Evolutionary conservation across 345 rosid species (phyloP).

Genomic region (Camelina hispida): DNA sequence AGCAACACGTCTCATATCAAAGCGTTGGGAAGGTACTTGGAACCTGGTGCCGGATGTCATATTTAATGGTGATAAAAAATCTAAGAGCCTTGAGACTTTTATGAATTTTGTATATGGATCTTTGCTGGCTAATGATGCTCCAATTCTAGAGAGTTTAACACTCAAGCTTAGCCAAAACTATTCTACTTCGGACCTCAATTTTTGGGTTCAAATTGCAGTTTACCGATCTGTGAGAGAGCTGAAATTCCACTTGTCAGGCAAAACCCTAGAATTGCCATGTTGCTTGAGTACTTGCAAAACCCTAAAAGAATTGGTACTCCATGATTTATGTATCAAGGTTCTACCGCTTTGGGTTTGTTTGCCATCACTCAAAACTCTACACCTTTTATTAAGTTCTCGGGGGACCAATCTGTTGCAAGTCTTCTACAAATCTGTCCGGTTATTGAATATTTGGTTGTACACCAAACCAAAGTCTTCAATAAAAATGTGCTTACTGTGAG

Average conservation of each 20-base stretch:
- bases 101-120: conserved; percentile 8
- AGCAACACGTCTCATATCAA: conserved; percentile 7
- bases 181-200: too few relatives aligned
- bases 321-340: too few relatives aligned
- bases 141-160: not conserved
- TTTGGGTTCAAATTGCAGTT: too few relatives aligned
- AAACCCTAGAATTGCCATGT: conserved; percentile 12
- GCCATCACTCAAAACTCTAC: conserved; percentile 22
- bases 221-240: conserved; percentile 24
- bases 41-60: conserved; percentile 2
- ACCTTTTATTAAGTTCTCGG: not conserved
- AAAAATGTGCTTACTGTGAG: too few relatives aligned
- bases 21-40: conserved; percentile 16
- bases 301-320: too few relatives aligned
- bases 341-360: too few relatives aligned
- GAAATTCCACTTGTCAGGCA: conserved; percentile 2
- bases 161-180: conserved; percentile 30
- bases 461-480: too few relatives aligned
- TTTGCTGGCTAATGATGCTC: conserved; percentile 9
- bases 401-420: not conserved
- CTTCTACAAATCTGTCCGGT: not conserved
- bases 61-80: not conserved
- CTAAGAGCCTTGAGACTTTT: not conserved
- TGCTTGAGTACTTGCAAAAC: conserved; percentile 24
- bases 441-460: too few relatives aligned